Base-by-base conservation (phyloP, 495 filamentous ascomycete species). In the Podospora tetraspora region DNA sequence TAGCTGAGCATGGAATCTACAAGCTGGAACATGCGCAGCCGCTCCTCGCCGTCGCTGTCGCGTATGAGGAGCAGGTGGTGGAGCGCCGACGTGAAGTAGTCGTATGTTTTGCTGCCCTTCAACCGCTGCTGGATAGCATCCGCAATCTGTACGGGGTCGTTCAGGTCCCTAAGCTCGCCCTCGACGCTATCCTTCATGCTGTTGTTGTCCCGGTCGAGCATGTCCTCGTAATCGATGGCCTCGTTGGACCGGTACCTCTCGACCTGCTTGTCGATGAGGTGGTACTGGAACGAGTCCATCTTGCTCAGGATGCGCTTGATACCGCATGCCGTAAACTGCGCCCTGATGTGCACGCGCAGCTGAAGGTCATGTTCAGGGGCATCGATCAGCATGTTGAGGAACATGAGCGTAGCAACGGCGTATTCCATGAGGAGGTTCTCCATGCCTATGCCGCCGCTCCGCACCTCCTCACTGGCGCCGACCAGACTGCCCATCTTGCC, bases 341-440 rank as follows among this genome's bases (percentile, higher is more conserved):
- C 94, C 57, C 95, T 86, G 72, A 99, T 93, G 79, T 99, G 96
- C 71, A 93, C 90, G 71, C 95, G 89, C 57, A 97, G 81, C 79
- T 97, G 91, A 71, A 99, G 81, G 75, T 99, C 95, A 69, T 84
- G 84, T 74, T 96, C 92, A 9, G 92, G 89, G 7, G 94, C 93
- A 77, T 97, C 94, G 66, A 98, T 90, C 73, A 99, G 84, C 89
- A 97, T 97, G 76, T 99, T 99, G 80, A 99, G 89, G 71, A 99
- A 82, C 72, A 98, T 91, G 78, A 99, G 87, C 9, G 94, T 94
- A 16, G 96, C 92, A 61, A 98, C 92, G 12, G 93, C 96, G 74
- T 99, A 99, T 84, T 99, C 95, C 95, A 99, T 99, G 16, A 99
- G 86, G 61, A 96, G 85, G 75, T 97, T 98, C 84, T 99, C 95